These are phyloP conservation scores for Phytophthora citrophthora DNA, from an alignment of 352 stramenopile genomes.

Conservation along the genomic window DNA sequence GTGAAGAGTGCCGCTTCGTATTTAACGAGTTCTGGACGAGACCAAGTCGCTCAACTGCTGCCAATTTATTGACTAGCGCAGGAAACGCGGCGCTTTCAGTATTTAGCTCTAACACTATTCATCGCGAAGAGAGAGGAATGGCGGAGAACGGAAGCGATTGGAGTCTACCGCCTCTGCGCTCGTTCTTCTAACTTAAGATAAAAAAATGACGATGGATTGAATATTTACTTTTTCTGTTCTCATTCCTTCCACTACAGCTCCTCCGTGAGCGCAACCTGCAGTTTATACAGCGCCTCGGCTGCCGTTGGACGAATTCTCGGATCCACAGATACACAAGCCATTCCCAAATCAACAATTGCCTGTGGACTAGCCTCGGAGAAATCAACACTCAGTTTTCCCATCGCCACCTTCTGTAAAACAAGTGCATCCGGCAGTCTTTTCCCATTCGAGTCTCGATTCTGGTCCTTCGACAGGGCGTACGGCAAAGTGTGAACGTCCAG, in stretches of 20 bases:
- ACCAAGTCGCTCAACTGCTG: conserved; percentile 24
- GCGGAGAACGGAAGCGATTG: conserved; percentile 1
- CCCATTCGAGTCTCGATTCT: conserved; percentile 1
- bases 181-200: conserved; percentile 15
- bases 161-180: background rate
- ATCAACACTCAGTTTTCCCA: conserved; percentile 12
- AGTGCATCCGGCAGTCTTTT: conserved; percentile 9
- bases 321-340: conserved; percentile 23
- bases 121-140: background rate
- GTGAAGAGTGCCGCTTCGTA: conserved; percentile 60
- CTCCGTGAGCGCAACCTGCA: conserved; percentile 10
- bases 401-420: conserved; percentile 9
- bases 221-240: conserved; percentile 14
- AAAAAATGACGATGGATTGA: background rate
- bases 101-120: conserved; percentile 10
- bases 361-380: conserved; percentile 18
- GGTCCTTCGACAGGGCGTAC: conserved; percentile 8
- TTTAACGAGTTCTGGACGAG: conserved; percentile 73
- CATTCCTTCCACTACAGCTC: too few relatives aligned
- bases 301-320: conserved; percentile 18
- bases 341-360: conserved; percentile 10
- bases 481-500: conserved; percentile 1
- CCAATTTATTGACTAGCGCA: conserved; percentile 25
- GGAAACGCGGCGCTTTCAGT: conserved; percentile 22
- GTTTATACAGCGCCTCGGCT: conserved; percentile 19